These are phyloP conservation scores for Cadophora luteo-olivacea DNA, from an alignment of 2,329 filamentous ascomycete genomes.

Conservation along the genomic window DNA sequence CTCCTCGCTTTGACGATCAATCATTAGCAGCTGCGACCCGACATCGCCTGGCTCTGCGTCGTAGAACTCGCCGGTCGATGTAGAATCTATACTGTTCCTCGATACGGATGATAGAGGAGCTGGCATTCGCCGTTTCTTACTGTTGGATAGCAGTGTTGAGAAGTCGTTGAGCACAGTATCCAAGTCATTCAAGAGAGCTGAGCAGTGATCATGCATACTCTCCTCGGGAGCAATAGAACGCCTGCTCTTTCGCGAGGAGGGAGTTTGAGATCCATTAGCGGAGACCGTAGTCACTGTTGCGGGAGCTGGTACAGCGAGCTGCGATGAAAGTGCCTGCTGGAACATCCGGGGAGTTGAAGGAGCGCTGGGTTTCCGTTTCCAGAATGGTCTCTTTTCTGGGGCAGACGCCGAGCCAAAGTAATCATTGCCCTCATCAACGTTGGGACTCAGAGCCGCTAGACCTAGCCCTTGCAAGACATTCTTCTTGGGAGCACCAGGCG, in stretches of 20 bases:
- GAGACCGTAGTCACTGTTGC: constrained; percentile 35
- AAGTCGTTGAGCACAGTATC: constrained; percentile 87
- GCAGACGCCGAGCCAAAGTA: constrained; percentile 57
- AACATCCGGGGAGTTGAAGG: constrained; percentile 39
- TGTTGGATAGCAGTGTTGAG: constrained; percentile 75
- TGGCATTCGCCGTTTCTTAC: constrained; percentile 75
- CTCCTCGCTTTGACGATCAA: constrained; percentile 74
- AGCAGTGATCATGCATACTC: constrained; percentile 80
- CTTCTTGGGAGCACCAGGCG: constrained; percentile 50
- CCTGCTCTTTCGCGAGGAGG: constrained; percentile 29
- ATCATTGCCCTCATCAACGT: constrained; percentile 56
- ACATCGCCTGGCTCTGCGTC: constrained; percentile 77
- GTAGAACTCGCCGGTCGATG: constrained; percentile 88
- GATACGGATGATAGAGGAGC: constrained; percentile 56
- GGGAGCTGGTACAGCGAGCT: constrained; percentile 41
- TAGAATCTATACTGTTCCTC: constrained; percentile 78
- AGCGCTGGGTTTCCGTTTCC: constrained; percentile 81
- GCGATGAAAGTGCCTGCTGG: constrained; percentile 38
- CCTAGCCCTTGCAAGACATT: constrained; percentile 46
- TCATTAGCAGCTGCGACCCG: constrained; percentile 75
- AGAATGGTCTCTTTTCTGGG: constrained; percentile 77
- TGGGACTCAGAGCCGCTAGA: constrained; percentile 44
- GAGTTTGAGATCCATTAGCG: constrained; percentile 32
- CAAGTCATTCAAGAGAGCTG: constrained; percentile 82
- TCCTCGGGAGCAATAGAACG: constrained; percentile 55